Percentiles rank a stretch among this genome's conserved stretches.
These are phyloP conservation scores for Dissophora ornata DNA, from an alignment of 192 early-diverging fungal species.

Conservation along the genomic window DNA sequence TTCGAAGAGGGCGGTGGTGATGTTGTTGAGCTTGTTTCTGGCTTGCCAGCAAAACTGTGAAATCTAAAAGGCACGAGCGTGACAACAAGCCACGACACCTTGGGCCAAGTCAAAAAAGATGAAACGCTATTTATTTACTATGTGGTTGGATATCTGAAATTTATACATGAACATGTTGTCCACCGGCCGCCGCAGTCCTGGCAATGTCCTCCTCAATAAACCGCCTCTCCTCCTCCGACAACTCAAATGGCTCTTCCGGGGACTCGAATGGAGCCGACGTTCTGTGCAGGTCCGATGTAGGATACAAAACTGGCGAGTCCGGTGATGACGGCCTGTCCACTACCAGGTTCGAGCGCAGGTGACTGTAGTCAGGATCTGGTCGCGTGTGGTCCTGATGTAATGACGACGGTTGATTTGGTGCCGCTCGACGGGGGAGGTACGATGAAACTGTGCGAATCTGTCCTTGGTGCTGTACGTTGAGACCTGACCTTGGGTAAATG, in stretches of 20 bases:
- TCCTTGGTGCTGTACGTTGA: constrained; percentile 38
- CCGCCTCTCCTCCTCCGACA: constrained; percentile 50
- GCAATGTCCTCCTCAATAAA: constrained; percentile 53
- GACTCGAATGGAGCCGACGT: too few species aligned
- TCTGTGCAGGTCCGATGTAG: constrained; percentile 17
- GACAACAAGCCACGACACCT: too few species aligned
- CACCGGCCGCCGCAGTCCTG: constrained; percentile 19
- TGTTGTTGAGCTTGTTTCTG: too few species aligned
- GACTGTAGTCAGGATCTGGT: constrained; percentile 21
- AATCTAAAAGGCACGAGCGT: too few species aligned
- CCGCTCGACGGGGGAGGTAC: constrained; percentile 28
- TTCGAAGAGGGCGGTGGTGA: not conserved
- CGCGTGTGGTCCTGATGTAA: constrained; percentile 23
- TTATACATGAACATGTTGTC: constrained; percentile 12
- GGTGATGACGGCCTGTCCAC: not conserved
- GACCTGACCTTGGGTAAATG: constrained; percentile 21
- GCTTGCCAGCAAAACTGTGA: constrained; percentile 1
- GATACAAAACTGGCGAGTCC: constrained; percentile 39
- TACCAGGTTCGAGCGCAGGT: constrained; percentile 22
- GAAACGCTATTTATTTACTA: too few species aligned
- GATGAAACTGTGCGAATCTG: constrained; percentile 51
- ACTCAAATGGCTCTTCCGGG: constrained; percentile 44
- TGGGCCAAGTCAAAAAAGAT: too few species aligned
- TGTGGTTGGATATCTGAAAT: not conserved
- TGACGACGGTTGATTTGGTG: constrained; percentile 32